These are phyloP conservation scores for Aspergillus cavernicola DNA, from an alignment of 495 filamentous ascomycete genomes.

Conservation along the genomic window DNA sequence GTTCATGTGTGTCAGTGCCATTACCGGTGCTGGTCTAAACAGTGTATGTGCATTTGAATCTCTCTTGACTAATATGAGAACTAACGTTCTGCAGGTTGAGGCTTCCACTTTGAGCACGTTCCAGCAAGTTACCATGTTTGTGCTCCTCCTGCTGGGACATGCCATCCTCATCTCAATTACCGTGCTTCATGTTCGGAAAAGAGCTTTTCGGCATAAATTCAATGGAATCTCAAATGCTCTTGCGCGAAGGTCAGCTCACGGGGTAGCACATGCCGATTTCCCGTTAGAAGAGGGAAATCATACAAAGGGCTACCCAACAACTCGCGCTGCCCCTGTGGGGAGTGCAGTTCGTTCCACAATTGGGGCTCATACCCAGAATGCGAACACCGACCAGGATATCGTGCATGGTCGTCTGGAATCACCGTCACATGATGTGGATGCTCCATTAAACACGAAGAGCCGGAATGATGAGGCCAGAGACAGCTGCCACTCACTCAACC, in stretches of 20 bases:
- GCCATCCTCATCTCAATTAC: conserved; percentile 45
- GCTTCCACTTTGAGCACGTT: conserved; percentile 69
- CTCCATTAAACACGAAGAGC: conserved; percentile 28
- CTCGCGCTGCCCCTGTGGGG: neutral
- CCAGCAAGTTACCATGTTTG: conserved; percentile 73
- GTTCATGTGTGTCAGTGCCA: conserved; percentile 74
- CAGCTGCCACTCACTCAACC: conserved; percentile 13
- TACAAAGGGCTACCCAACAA: neutral
- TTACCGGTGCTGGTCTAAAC: conserved; percentile 75
- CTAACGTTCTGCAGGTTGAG: conserved; percentile 43
- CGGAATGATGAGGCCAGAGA: conserved; percentile 34
- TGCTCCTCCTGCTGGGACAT: conserved; percentile 69
- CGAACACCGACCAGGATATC: conserved; percentile 26
- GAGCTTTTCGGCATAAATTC: conserved; percentile 68
- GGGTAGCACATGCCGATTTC: neutral
- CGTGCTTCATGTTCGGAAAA: conserved; percentile 55
- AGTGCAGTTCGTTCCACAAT: neutral
- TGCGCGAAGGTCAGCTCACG: conserved; percentile 13
- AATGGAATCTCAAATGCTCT: conserved; percentile 51
- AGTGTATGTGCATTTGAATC: conserved; percentile 49
- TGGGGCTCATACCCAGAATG: conserved; percentile 11
- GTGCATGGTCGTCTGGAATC: neutral
- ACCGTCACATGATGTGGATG: neutral
- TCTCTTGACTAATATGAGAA: neutral
- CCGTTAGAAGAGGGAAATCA: neutral